Conservation (phyloP, 148 eudicot species). For the Spergularia marina region DNA sequence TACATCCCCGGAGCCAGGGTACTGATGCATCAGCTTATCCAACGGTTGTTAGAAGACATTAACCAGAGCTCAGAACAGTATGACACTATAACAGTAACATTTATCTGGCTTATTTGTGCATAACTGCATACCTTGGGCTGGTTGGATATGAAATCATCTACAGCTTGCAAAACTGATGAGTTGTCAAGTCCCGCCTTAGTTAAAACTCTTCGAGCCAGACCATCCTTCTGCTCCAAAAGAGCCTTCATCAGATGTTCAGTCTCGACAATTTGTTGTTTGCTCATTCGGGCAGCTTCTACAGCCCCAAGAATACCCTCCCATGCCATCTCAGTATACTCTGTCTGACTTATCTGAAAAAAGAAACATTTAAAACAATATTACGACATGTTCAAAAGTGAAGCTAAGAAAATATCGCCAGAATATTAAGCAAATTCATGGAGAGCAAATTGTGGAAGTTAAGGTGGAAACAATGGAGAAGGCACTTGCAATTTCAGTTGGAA, state of each 20-base stretch:
- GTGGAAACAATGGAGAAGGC: too few relatives aligned
- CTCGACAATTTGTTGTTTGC: constrained; percentile 89
- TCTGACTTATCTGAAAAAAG: constrained; percentile 53
- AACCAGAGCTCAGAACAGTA: neutral
- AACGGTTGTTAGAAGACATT: too few relatives aligned
- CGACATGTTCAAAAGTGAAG: neutral
- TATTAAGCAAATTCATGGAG: too few relatives aligned
- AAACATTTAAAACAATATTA: constrained; percentile 14
- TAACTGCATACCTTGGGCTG: constrained; percentile 68
- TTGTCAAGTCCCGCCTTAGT: constrained; percentile 94
- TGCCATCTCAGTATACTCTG: constrained; percentile 96
- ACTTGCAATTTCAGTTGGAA: too few relatives aligned
- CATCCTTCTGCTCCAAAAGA: constrained; percentile 92
- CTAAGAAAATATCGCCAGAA: too few relatives aligned
- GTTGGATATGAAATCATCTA: constrained; percentile 80
- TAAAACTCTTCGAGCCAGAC: constrained; percentile 84
- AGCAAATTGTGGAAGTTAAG: too few relatives aligned
- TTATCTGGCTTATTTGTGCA: neutral
- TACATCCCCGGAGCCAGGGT: neutral
- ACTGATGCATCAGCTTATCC: neutral
- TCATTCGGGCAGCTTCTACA: constrained; percentile 68
- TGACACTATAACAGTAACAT: neutral
- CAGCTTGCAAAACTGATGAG: constrained; percentile 75
- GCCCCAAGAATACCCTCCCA: constrained; percentile 95
- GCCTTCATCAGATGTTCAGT: constrained; percentile 96